Evolutionary conservation across 2,329 filamentous ascomycete species (phyloP), one percentile per base, ranked within the genome.

Genomic region (Beauveria australis): DNA sequence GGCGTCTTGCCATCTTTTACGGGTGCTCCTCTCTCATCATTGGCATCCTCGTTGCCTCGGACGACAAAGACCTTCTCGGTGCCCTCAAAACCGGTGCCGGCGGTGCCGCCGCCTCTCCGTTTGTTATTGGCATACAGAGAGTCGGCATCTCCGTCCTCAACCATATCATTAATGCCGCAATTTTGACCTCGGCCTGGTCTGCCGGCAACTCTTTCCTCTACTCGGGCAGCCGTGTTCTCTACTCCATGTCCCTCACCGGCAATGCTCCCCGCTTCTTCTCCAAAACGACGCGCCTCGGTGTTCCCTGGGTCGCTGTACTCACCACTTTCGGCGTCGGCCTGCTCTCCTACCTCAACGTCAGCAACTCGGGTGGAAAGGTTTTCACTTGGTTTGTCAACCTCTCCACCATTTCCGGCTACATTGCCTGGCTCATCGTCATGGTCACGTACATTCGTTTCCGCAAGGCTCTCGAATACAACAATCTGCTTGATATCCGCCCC

Each of bases 311-410:
- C 12, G 80, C 77, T 3, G 81, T 85, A 1, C 69, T 83, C 5
- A 73, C 72, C 58, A 84, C 83, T 5, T 80, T 78, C 76, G 71
- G 80, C 1, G 79, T 90, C 67, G 85, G 85, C 26, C 77, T 87
- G 9, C 78, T 92, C 3, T 84, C 85, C 0, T 92, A 87, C 75
- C 81, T 92, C 69, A 89, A 88, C 70, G 80, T 85, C 49, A 85
- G 82, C 51, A 81, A 79, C 65, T 81, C 79, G 33, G 86, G 86
- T 24, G 79, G 83, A 40, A 76, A 78, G 3, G 88, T 89, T 7
- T 91, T 90, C 71, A 79, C 78, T 57, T 91, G 87, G 85, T 88
- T 91, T 69, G 80, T 85, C 66, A 89, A 88, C 70, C 80, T 91
- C 60, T 87, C 84, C 33, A 89, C 82, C 60, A 81, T 85, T 58